These are phyloP conservation scores for Eucalyptus lansdowneana DNA, from an alignment of 345 rosid species.

Conservation along the genomic window DNA sequence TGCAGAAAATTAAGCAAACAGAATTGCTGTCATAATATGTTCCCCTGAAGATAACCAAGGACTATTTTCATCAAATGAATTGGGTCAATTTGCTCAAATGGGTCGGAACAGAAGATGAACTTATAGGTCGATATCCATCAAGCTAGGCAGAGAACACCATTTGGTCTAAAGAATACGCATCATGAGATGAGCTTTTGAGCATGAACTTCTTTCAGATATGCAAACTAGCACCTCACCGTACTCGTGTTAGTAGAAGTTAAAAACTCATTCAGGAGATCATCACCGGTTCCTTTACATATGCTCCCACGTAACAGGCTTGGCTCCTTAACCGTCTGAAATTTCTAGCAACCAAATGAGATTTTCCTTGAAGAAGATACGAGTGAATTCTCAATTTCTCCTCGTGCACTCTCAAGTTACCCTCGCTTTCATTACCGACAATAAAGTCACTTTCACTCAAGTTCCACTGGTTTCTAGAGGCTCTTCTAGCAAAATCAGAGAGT, in stretches of 20 bases:
- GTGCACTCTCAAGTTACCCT: background rate
- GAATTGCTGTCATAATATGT: background rate
- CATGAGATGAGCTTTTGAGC: background rate
- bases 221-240: background rate
- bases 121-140: background rate
- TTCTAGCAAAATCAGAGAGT: background rate
- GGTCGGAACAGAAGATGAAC: background rate
- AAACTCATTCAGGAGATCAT: background rate
- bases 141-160: background rate
- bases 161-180: background rate
- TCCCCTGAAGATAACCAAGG: background rate
- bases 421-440: background rate
- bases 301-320: background rate
- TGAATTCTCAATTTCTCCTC: background rate
- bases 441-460: background rate
- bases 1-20: background rate
- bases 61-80: background rate
- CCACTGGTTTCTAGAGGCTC: background rate
- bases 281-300: background rate
- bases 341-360: background rate
- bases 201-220: background rate
- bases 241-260: background rate
- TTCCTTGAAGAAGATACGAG: background rate
- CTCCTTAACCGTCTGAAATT: background rate
- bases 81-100: background rate